phyloP scores from a whole-genome alignment of 129 eudicot species.

The Artemisia tridentata region DNA sequence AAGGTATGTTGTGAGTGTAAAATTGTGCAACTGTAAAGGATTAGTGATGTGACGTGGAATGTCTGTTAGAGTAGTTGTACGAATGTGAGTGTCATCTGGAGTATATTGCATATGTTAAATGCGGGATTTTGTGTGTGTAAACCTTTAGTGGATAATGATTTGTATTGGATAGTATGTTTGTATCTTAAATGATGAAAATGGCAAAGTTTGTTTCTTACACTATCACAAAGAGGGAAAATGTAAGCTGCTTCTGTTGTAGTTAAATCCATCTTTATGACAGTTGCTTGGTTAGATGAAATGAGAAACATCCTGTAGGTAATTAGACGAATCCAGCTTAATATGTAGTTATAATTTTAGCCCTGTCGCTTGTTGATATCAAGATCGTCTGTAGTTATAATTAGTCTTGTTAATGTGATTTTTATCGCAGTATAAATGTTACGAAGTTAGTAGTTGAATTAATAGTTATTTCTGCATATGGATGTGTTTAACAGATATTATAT shows the following conservation, averaged over 20 bases:
- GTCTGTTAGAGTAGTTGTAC: background rate
- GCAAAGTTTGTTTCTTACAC: background rate
- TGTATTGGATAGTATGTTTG: background rate
- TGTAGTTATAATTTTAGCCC: too few relatives aligned
- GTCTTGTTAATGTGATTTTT: too few relatives aligned
- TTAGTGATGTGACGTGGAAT: constrained; percentile 9
- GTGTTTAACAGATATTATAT: too few relatives aligned
- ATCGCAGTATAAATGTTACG: too few relatives aligned
- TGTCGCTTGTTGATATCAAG: too few relatives aligned
- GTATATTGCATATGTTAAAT: background rate
- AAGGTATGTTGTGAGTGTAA: constrained; percentile 11
- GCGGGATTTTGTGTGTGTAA: constrained; percentile 9
- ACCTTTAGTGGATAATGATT: background rate
- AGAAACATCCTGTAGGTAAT: background rate
- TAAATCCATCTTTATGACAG: constrained; percentile 3
- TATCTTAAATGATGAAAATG: constrained; percentile 9
- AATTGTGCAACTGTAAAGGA: constrained; percentile 1
- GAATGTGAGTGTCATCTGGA: background rate
- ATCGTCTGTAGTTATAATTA: too few relatives aligned
- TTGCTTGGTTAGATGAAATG: constrained; percentile 1
- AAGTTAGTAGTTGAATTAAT: too few relatives aligned
- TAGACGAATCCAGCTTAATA: constrained; percentile 1
- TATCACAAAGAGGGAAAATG: constrained; percentile 17
- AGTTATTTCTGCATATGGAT: too few relatives aligned
- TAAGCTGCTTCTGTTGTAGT: constrained; percentile 16